A percentile compares a stretch with the other conserved stretches of the same genome.
These are phyloP conservation scores for Clavaria fumosa DNA, from an alignment of 768 basidiomycete genomes.

Conservation along the genomic window DNA sequence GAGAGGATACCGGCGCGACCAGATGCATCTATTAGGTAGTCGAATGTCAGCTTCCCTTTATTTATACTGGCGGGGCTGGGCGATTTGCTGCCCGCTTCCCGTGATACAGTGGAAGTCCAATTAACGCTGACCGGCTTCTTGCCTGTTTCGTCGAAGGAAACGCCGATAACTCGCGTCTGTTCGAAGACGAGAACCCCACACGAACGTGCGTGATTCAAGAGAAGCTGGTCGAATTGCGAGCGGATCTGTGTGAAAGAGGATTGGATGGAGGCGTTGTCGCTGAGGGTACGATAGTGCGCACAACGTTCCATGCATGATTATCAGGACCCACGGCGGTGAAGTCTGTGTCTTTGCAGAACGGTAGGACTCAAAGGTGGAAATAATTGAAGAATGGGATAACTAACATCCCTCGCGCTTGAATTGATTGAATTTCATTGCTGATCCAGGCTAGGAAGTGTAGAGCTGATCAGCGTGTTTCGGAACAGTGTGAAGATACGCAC, in stretches of 20 bases:
- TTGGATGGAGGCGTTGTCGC: background rate
- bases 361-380: background rate
- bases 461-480: slow-evolving; percentile 5
- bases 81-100: slow-evolving; percentile 8
- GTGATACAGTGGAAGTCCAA: slow-evolving; percentile 34
- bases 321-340: slow-evolving; percentile 38
- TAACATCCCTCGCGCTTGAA: slow-evolving; percentile 49
- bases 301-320: slow-evolving; percentile 48
- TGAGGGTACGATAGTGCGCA: slow-evolving; percentile 12
- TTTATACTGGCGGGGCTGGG: background rate
- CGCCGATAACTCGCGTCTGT: slow-evolving; percentile 33
- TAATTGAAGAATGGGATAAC: slow-evolving; percentile 11
- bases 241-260: slow-evolving; percentile 24
- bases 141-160: slow-evolving; percentile 28
- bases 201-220: slow-evolving; percentile 38
- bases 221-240: slow-evolving; percentile 45
- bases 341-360: slow-evolving; percentile 34
- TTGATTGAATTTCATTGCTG: slow-evolving; percentile 49
- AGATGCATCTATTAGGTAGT: slow-evolving; percentile 47
- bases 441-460: slow-evolving; percentile 30
- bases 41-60: slow-evolving; percentile 31
- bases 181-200: slow-evolving; percentile 40
- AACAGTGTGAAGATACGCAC: slow-evolving; percentile 15
- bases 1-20: slow-evolving; percentile 47
- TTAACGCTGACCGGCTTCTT: slow-evolving; percentile 34